Base-by-base conservation (phyloP, 1,284 basidiomycete species). In the Somion occarium region DNA sequence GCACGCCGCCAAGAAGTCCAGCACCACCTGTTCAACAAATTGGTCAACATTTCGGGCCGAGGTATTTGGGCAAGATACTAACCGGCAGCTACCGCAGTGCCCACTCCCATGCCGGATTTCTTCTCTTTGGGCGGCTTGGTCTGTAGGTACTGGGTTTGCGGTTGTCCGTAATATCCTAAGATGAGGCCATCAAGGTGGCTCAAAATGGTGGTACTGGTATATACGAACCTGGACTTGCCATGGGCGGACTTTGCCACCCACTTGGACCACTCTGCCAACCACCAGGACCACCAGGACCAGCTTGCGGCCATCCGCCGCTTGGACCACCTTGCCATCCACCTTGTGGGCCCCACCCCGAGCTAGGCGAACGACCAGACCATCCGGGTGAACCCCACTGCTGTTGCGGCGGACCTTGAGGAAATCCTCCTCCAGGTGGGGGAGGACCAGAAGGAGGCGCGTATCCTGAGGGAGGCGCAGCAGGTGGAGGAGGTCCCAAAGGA, bases 1-100 rank as follows among this genome's bases (percentile, higher is more conserved):
- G 61, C 2, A 70, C 69, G 55, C 85, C 84, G 43, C 77, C 84
- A 20, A 83, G 59, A 15, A 86, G 61, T 57, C 83, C 83, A 19
- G 71, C 83, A 58, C 74, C 83, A 56, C 75, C 82, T 77, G 56
- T 46, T 34, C 55, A 49, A 50, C 18, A 19, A n/a, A 26, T 19
- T 45, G 46, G 23, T 44, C 48, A 25, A 56, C 44, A 45, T 46
- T 45, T 48, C 18, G 38, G 18, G 44, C 38, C 43, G 2, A 45
- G 47, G 26, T 30, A 12, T 48, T n/a, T 13, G 30, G 11, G 30
- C 38, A 39, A 43, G 46, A 18, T 24, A 64, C 69, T 37, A 50
- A 75, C 75, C 74, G 38, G 68, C 65, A 44, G 69, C 64, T 11
- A 73, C 56, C 39, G 69, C 67, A 1, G 65, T 66, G 18, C 76